phyloP scores from a whole-genome alignment of 129 eudicot species.

The Chrysanthemum makinoi region DNA sequence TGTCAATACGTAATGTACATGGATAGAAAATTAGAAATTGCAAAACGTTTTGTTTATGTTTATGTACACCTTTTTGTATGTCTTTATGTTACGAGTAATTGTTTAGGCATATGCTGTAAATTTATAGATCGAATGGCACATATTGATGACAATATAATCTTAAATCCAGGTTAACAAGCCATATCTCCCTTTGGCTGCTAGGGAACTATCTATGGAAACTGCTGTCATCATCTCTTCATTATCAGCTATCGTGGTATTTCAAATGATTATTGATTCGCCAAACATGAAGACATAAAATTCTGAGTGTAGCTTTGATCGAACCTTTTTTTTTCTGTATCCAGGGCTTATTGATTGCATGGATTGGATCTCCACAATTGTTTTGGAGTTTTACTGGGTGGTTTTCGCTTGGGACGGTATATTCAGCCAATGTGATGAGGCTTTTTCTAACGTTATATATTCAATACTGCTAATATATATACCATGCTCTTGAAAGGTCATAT shows the following conservation, averaged over 20 bases:
- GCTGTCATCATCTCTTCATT: slow-evolving; percentile 18
- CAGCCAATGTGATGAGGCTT: slow-evolving; percentile 28
- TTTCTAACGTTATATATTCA: background rate
- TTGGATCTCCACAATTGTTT: slow-evolving; percentile 27
- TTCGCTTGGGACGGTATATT: slow-evolving; percentile 28
- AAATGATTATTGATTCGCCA: no score
- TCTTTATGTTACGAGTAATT: background rate
- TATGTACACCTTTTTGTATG: no score
- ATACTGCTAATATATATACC: background rate
- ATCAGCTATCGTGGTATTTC: slow-evolving; percentile 26
- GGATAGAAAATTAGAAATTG: no score
- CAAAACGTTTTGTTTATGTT: no score
- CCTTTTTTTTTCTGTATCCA: background rate
- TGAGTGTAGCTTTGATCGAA: no score
- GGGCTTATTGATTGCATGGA: slow-evolving; percentile 17
- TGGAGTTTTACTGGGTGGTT: slow-evolving; percentile 27
- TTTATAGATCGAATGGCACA: no score
- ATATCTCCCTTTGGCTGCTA: slow-evolving; percentile 24
- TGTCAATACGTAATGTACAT: no score
- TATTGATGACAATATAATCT: background rate
- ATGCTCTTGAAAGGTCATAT: background rate
- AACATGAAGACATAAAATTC: no score
- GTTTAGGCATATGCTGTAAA: no score
- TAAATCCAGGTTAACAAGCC: slow-evolving; percentile 30
- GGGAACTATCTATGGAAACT: slow-evolving; percentile 29